Evolutionary conservation across 495 filamentous ascomycete genomes (phyloP).

Genomic region (Apodospora peruviana): DNA sequence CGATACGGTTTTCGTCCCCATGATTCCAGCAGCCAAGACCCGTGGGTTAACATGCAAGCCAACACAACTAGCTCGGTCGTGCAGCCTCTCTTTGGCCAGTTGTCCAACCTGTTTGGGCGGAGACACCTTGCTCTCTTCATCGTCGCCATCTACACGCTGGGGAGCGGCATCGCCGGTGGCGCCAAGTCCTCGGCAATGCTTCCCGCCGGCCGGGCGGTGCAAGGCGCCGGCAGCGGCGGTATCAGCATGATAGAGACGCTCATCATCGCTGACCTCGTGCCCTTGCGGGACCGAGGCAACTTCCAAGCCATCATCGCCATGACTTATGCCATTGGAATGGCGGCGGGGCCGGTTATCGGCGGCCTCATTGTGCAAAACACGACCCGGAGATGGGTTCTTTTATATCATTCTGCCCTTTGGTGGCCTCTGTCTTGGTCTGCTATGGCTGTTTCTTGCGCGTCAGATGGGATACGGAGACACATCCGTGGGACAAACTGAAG

Average conservation of each 20-base stretch:
- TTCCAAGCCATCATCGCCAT: conserved; percentile 30
- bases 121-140: conserved; percentile 8
- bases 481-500: conserved; percentile 12
- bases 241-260: conserved; percentile 68
- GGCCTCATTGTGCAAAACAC: conserved; percentile 55
- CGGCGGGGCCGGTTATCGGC: conserved; percentile 67
- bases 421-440: conserved; percentile 16
- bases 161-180: conserved; percentile 34
- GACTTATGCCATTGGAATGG: conserved; percentile 59
- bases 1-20: not conserved
- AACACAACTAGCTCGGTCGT: conserved; percentile 9
- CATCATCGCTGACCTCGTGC: conserved; percentile 61
- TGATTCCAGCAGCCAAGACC: not conserved
- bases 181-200: conserved; percentile 48
- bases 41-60: not conserved
- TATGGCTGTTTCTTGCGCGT: conserved; percentile 30
- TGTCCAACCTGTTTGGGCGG: conserved; percentile 16
- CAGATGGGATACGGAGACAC: conserved; percentile 11
- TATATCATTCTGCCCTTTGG: conserved; percentile 32
- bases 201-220: conserved; percentile 65
- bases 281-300: conserved; percentile 56
- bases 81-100: conserved; percentile 13
- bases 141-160: conserved; percentile 34
- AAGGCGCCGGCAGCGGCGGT: conserved; percentile 74
- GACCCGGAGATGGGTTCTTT: conserved; percentile 35